Conservation (phyloP, 129 eudicot genomes). For the Pseudognaphalium luteoalbum region DNA sequence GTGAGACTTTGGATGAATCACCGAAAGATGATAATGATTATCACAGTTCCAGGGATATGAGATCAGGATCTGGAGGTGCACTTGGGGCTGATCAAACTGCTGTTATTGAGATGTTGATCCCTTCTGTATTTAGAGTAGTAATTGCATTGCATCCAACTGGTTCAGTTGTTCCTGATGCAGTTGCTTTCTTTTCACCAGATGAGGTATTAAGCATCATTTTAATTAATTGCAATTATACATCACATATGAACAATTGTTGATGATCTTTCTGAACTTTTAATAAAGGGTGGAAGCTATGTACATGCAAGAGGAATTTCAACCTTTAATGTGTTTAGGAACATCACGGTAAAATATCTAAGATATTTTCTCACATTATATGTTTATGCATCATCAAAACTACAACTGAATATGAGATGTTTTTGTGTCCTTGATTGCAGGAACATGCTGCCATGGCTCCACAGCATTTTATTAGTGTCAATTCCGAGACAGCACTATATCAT, state of each 20-base stretch:
- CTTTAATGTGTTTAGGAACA: conserved; percentile 53
- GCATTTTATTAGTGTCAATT: conserved; percentile 48
- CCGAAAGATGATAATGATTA: conserved; percentile 46
- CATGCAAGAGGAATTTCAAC: conserved; percentile 73
- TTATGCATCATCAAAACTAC: not conserved
- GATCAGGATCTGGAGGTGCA: conserved; percentile 49
- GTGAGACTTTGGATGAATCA: conserved; percentile 54
- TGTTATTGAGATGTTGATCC: conserved; percentile 75
- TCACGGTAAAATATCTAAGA: conserved; percentile 46
- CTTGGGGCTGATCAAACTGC: conserved; percentile 60
- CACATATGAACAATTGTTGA: conserved; percentile 22
- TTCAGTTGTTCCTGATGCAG: conserved; percentile 86
- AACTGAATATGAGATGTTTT: not conserved
- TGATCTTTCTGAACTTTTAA: conserved; percentile 7
- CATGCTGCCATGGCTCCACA: conserved; percentile 84
- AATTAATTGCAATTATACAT: not conserved
- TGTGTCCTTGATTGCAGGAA: conserved; percentile 44
- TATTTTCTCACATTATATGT: conserved; percentile 3
- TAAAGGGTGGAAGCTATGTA: conserved; percentile 76
- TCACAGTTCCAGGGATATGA: conserved; percentile 47
- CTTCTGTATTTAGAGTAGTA: conserved; percentile 76
- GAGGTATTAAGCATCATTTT: conserved; percentile 53
- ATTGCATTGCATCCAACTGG: conserved; percentile 89
- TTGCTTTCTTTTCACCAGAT: conserved; percentile 98
- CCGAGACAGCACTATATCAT: conserved; percentile 49